Conservation (phyloP, 2,329 filamentous ascomycete species). For the Gyromitra esculenta region DNA sequence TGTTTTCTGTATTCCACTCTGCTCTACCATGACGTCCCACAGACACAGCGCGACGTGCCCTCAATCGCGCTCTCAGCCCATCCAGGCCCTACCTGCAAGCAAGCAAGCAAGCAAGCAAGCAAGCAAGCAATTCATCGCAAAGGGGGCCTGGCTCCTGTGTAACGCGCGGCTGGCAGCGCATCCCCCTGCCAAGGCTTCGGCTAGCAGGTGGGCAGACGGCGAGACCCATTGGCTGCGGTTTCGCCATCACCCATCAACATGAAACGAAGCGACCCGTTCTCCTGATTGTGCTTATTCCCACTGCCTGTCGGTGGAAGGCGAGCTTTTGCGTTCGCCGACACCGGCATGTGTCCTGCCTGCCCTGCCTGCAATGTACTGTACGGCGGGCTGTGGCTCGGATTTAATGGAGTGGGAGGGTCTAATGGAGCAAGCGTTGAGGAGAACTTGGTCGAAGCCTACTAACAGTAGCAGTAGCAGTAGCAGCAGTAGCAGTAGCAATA, state of each 20-base stretch:
- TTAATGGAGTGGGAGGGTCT: too few relatives aligned
- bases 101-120: background rate
- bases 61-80: background rate
- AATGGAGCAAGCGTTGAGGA: too few relatives aligned
- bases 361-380: too few relatives aligned
- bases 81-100: background rate
- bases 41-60: background rate
- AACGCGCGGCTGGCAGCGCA: slow-evolving; percentile 17
- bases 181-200: slow-evolving; percentile 16
- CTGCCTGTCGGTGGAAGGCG: background rate
- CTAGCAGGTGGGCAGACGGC: background rate
- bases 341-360: too few relatives aligned
- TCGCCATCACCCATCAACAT: slow-evolving; percentile 40
- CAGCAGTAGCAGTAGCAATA: too few relatives aligned
- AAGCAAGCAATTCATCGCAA: slow-evolving; percentile 4
- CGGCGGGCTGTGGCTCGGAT: too few relatives aligned
- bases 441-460: too few relatives aligned
- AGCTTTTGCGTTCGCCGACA: background rate
- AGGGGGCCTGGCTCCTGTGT: background rate
- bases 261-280: slow-evolving; percentile 46
- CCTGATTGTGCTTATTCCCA: slow-evolving; percentile 9
- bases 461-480: too few relatives aligned
- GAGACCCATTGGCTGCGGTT: slow-evolving; percentile 3
- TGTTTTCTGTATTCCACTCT: background rate
- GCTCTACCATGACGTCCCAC: slow-evolving; percentile 1